phyloP scores from a whole-genome alignment of 805 yeast species.

The Metschnikowia arizonensis region DNA sequence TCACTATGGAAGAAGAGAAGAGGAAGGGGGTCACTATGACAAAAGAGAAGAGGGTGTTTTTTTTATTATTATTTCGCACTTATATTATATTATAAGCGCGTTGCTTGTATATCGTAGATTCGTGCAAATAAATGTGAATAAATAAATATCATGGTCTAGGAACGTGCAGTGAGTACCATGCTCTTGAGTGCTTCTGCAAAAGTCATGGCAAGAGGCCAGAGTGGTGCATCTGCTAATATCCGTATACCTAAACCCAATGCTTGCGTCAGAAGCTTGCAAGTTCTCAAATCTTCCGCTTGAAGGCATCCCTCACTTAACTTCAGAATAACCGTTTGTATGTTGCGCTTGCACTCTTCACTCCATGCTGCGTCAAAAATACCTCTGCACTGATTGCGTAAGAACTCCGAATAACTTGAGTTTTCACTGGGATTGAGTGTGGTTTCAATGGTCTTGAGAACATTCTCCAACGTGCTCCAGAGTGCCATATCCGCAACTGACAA shows the following conservation, averaged over 20 bases:
- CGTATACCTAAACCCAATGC: conserved; percentile 67
- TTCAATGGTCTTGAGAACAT: conserved; percentile 57
- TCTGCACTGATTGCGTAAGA: conserved; percentile 53
- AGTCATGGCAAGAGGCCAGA: conserved; percentile 77
- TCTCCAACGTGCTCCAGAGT: conserved; percentile 59
- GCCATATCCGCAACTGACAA: conserved; percentile 52
- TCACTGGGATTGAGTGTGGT: conserved; percentile 50
- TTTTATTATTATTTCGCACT: conserved; percentile 3
- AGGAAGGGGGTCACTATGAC: conserved; percentile 7
- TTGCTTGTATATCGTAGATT: conserved; percentile 1
- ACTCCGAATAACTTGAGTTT: conserved; percentile 54
- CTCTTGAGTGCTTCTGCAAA: conserved; percentile 77
- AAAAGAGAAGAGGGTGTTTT: too few species aligned
- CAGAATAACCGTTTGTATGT: conserved; percentile 8
- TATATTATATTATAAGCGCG: too few species aligned
- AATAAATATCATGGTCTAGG: background rate
- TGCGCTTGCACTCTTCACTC: conserved; percentile 13
- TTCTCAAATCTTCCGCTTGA: conserved; percentile 34
- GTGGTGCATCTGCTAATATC: conserved; percentile 78
- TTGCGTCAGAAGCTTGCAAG: conserved; percentile 51
- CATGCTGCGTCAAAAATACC: conserved; percentile 47
- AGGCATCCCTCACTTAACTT: conserved; percentile 3
- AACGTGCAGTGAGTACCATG: conserved; percentile 28
- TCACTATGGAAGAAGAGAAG: conserved; percentile 4
- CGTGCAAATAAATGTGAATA: conserved; percentile 2